Conservation (phyloP, 495 filamentous ascomycete species). For the Lophium mytilinum region DNA sequence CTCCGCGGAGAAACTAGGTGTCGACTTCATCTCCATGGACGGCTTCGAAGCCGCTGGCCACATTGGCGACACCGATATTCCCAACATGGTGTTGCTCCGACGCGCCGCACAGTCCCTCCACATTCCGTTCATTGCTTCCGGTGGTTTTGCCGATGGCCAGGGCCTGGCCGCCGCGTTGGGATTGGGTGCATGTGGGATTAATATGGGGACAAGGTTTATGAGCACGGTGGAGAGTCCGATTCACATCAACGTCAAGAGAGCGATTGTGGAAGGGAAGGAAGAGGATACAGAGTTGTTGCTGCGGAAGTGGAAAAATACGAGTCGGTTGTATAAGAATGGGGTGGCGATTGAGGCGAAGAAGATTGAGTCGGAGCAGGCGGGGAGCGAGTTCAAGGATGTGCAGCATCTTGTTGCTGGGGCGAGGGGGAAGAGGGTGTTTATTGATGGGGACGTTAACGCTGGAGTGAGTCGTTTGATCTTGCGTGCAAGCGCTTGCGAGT, state of each 20-base stretch:
- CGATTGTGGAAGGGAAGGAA: slow-evolving; percentile 79
- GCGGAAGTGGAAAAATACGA: slow-evolving; percentile 89
- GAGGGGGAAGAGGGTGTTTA: slow-evolving; percentile 78
- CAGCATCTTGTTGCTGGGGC: slow-evolving; percentile 83
- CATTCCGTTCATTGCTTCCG: slow-evolving; percentile 85
- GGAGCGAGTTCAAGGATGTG: slow-evolving; percentile 82
- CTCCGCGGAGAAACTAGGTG: slow-evolving; percentile 81
- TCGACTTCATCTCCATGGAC: slow-evolving; percentile 90
- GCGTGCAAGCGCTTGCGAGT: slow-evolving; percentile 41
- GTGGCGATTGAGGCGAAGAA: slow-evolving; percentile 67
- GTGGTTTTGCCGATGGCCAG: slow-evolving; percentile 90
- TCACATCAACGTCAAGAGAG: slow-evolving; percentile 80
- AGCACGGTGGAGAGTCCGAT: slow-evolving; percentile 83
- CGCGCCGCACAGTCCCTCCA: slow-evolving; percentile 73
- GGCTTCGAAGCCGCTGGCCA: slow-evolving; percentile 94
- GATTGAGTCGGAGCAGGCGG: slow-evolving; percentile 73
- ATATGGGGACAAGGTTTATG: slow-evolving; percentile 91
- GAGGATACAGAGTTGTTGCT: slow-evolving; percentile 84
- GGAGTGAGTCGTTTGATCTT: slow-evolving; percentile 67
- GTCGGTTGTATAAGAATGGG: slow-evolving; percentile 81
- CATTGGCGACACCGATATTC: slow-evolving; percentile 89
- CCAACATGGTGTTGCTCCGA: slow-evolving; percentile 84
- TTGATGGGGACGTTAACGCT: slow-evolving; percentile 79
- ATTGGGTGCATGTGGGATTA: slow-evolving; percentile 85
- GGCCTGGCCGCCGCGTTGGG: slow-evolving; percentile 81